phyloP scores from a whole-genome alignment of 2,329 filamentous ascomycete species.

The Fusarium praegraminearum region DNA sequence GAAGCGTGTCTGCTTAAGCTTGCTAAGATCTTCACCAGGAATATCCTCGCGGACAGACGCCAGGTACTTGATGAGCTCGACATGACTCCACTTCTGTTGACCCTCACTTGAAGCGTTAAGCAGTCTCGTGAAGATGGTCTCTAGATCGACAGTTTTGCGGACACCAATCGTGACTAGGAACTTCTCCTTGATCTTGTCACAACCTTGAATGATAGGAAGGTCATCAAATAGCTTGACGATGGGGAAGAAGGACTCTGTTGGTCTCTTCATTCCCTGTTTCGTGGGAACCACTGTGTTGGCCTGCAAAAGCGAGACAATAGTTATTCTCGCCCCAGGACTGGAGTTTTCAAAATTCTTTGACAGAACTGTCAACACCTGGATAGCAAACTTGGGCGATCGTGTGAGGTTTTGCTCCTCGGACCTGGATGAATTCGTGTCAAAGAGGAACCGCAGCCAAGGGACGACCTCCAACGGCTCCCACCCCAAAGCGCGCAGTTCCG shows the following conservation, averaged over 20 bases:
- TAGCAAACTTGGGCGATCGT: conserved; percentile 77
- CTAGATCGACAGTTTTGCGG: conserved; percentile 93
- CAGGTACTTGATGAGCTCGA: conserved; percentile 94
- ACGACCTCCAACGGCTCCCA: conserved; percentile 89
- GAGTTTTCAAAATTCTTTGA: conserved; percentile 94
- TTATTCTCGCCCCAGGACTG: conserved; percentile 72
- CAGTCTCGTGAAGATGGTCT: conserved; percentile 90
- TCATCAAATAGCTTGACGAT: conserved; percentile 97
- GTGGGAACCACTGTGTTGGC: conserved; percentile 85
- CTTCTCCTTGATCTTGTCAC: conserved; percentile 89
- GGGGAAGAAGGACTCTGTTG: conserved; percentile 88
- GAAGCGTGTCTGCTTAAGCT: conserved; percentile 81
- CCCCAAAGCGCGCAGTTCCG: conserved; percentile 81
- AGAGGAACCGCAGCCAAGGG: conserved; percentile 85
- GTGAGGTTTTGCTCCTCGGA: conserved; percentile 76
- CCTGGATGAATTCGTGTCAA: conserved; percentile 73
- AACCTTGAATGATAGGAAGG: conserved; percentile 81
- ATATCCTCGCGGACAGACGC: conserved; percentile 92
- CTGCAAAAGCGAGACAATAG: conserved; percentile 73
- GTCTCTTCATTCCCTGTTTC: conserved; percentile 87
- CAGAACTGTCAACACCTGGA: conserved; percentile 80
- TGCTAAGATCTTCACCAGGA: conserved; percentile 81
- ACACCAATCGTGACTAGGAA: conserved; percentile 87
- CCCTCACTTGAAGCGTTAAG: conserved; percentile 70
- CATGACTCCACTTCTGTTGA: conserved; percentile 86